Evolutionary conservation across 345 rosid species (phyloP).

Genomic region (Corchorus olitorius): DNA sequence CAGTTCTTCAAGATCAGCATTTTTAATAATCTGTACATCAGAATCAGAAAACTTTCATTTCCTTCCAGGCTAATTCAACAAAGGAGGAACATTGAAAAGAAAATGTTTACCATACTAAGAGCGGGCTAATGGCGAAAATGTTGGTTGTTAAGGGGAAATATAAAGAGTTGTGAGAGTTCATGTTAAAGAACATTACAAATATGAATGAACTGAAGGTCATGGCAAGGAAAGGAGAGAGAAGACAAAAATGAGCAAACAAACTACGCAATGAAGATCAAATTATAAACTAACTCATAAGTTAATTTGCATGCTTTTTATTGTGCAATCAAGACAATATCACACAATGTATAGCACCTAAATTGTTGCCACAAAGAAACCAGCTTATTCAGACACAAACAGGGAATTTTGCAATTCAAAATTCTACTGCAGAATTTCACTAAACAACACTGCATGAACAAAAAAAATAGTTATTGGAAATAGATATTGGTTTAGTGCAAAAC

Average conservation of each 20-base stretch:
- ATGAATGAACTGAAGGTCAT: neutral
- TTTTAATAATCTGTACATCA: conserved; percentile 55
- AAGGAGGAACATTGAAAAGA: neutral
- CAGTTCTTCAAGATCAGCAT: conserved; percentile 69
- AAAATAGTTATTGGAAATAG: neutral
- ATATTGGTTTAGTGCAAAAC: conserved; percentile 29
- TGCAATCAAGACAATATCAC: neutral
- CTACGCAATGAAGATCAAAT: neutral
- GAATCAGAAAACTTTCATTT: conserved; percentile 24
- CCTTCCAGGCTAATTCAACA: neutral
- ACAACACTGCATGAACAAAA: neutral
- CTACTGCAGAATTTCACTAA: neutral
- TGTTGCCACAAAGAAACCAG: too few species aligned
- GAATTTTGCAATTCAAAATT: conserved; percentile 5
- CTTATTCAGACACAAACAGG: neutral
- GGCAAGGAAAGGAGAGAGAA: neutral
- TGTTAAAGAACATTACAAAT: conserved; percentile 2
- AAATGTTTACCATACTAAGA: neutral
- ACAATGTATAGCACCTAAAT: neutral
- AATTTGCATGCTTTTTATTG: neutral
- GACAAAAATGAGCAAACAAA: neutral
- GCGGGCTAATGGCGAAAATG: conserved; percentile 11
- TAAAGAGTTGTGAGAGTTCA: neutral
- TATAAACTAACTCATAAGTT: conserved; percentile 2
- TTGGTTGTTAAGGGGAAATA: neutral